phyloP scores from a whole-genome alignment of 305 asterid species.

The Caryopteris hybrid region DNA sequence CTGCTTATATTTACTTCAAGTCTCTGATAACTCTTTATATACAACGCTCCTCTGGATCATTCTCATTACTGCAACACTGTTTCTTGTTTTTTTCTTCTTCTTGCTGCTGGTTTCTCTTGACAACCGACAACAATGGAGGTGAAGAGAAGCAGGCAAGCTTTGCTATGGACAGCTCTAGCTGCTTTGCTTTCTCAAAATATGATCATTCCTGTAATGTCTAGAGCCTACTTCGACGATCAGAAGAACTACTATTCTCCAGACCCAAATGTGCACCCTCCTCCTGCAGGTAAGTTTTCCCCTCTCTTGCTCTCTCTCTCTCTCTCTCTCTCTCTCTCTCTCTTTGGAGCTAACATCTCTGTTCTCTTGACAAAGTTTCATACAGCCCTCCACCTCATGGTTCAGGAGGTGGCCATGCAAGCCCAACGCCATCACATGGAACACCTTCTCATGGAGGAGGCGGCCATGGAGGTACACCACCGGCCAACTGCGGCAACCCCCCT shows the following conservation, averaged over 20 bases:
- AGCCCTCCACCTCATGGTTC: slow-evolving; percentile 41
- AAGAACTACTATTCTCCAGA: slow-evolving; percentile 64
- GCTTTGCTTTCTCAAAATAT: slow-evolving; percentile 52
- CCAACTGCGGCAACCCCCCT: slow-evolving; percentile 57
- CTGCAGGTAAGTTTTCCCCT: slow-evolving; percentile 30
- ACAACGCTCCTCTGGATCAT: slow-evolving; percentile 4
- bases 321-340: neutral
- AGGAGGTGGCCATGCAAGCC: slow-evolving; percentile 41
- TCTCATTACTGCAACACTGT: slow-evolving; percentile 17
- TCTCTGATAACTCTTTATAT: slow-evolving; percentile 41
- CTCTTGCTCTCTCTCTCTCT: neutral
- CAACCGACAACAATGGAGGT: slow-evolving; percentile 27
- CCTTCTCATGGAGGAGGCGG: slow-evolving; percentile 43
- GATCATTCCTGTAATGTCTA: slow-evolving; percentile 34
- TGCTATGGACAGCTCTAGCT: slow-evolving; percentile 48
- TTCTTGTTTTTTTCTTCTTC: too few relatives aligned
- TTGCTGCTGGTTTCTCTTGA: neutral
- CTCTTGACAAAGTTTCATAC: slow-evolving; percentile 31
- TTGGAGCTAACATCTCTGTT: neutral
- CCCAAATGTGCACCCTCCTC: slow-evolving; percentile 43
- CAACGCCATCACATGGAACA: slow-evolving; percentile 43
- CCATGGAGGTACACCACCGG: slow-evolving; percentile 34
- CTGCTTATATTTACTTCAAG: slow-evolving; percentile 55
- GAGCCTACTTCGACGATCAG: slow-evolving; percentile 45
- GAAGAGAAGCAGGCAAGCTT: slow-evolving; percentile 31